A percentile compares a stretch with the other conserved stretches of the same genome.
These are phyloP conservation scores for Gnomoniopsis smithogilvyi DNA, from an alignment of 2,329 filamentous ascomycete species.

Conservation along the genomic window DNA sequence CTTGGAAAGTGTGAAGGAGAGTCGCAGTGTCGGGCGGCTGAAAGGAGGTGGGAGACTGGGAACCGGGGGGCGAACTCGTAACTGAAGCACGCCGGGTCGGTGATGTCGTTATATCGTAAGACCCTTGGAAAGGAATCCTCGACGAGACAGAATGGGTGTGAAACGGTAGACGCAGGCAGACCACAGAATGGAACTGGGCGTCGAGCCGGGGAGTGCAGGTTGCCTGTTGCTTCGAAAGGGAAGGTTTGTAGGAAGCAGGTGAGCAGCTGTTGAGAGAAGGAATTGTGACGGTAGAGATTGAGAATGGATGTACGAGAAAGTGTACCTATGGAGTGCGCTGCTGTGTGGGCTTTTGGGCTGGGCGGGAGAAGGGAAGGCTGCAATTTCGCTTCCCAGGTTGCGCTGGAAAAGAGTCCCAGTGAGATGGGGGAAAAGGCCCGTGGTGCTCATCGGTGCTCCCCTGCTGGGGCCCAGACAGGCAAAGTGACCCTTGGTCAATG, in stretches of 20 bases:
- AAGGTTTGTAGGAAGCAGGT: conserved; percentile 5
- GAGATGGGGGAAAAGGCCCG: not conserved
- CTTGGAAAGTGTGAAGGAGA: not conserved
- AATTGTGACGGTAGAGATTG: not conserved
- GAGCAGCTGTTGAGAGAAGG: not conserved
- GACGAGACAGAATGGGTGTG: not conserved
- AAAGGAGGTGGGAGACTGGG: not conserved
- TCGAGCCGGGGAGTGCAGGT: conserved; percentile 3
- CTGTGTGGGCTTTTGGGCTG: not conserved
- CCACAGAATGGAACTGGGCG: conserved; percentile 1
- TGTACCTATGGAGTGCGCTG: not conserved
- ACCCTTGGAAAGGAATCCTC: conserved; percentile 1
- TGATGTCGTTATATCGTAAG: conserved; percentile 1
- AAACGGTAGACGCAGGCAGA: not conserved
- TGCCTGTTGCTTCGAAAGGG: conserved; percentile 3
- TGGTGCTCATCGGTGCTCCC: not conserved
- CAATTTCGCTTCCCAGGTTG: conserved; percentile 13
- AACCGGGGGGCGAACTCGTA: not conserved
- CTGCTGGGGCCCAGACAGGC: not conserved
- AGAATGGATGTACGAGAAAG: not conserved
- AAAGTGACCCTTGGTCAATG: no score
- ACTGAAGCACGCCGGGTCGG: not conserved
- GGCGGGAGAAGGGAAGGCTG: conserved; percentile 8
- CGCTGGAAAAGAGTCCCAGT: not conserved
- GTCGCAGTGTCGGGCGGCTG: not conserved